A percentile compares a stretch with the other conserved stretches of the same genome.
Conservation (phyloP, 2,329 filamentous ascomycete genomes). For the Colletotrichum destructivum region DNA sequence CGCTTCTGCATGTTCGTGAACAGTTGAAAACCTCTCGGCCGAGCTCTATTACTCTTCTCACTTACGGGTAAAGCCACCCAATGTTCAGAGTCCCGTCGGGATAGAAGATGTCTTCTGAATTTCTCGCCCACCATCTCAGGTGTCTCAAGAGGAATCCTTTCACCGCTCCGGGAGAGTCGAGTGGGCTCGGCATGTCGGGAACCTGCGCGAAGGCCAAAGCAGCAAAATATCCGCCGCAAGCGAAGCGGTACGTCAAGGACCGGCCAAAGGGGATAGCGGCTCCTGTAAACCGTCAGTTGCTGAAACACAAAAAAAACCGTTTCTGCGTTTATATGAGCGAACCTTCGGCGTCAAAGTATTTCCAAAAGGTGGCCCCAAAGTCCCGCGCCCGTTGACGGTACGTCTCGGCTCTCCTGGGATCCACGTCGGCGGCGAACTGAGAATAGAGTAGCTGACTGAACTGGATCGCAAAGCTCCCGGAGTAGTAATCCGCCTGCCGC, state of each 20-base stretch:
- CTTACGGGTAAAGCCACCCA: conserved; percentile 54
- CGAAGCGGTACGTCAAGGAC: conserved; percentile 66
- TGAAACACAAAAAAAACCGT: not conserved
- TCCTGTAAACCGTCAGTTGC: conserved; percentile 51
- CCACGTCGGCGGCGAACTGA: conserved; percentile 59
- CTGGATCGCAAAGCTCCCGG: conserved; percentile 68
- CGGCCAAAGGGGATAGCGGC: conserved; percentile 67
- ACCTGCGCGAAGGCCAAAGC: conserved; percentile 60
- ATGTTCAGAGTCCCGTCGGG: conserved; percentile 65
- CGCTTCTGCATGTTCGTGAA: too few species aligned
- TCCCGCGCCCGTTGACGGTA: conserved; percentile 58
- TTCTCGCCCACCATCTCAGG: conserved; percentile 63
- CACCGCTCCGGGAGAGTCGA: conserved; percentile 56
- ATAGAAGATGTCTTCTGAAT: conserved; percentile 61
- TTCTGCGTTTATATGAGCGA: not conserved
- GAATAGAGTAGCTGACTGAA: conserved; percentile 65
- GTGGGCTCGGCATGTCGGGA: conserved; percentile 52
- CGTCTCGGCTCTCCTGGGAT: conserved; percentile 53
- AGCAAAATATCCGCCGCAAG: conserved; percentile 64
- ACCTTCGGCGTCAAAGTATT: conserved; percentile 64
- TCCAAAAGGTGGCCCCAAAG: conserved; percentile 61
- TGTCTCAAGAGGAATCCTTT: conserved; percentile 67
- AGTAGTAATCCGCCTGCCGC: conserved; percentile 66
- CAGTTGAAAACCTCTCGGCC: too few species aligned
- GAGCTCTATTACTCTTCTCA: not conserved